Base-by-base conservation (phyloP, 495 filamentous ascomycete genomes). In the Trichoderma virens region DNA sequence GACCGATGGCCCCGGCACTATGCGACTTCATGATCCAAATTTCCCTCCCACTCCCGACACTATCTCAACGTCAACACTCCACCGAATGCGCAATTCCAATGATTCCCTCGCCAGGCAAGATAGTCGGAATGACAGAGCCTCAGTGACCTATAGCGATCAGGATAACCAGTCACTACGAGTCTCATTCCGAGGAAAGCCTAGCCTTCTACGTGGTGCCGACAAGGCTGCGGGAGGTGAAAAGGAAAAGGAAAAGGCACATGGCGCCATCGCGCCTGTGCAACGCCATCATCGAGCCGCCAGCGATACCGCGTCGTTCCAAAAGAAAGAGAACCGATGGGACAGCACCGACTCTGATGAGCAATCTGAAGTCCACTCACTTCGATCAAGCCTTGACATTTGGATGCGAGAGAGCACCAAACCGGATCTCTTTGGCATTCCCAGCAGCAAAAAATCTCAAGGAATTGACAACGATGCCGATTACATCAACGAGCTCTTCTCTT, bases 1-100 rank as follows among this genome's bases (percentile, higher is more conserved):
- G 13, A 80, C 75, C 1, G 73, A 75, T 35, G 72, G 71, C 5
- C 70, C 70, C n/a, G 65, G 65, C 23, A 61, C 75, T 39, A 54
- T 73, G 30, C 65, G 66, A 9, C 64, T 34, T 23, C 71, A 69
- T 39, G 66, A 67, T 8, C 74, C 76, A 6, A 66, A 68, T 28
- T 71, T 83, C 18, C 82, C 82, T 45, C 82, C 82, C 9, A 83
- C 82, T 2, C 82, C 82, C 0, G 82, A 85, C 66, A 85, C 82
- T 0, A 74, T 85, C 25, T 79, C 80, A 5, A 82, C 80, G 3
- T 77, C 76, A 16, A 82, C 80, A 0, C 72, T 85, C 38, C 73
- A 73, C 28, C 74, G 72, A 38, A 75, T 68, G 56, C 67, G 75
- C 30, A 70, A 70, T 59, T 78, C 75, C 6, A 73, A 74, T 47